Base-by-base conservation (phyloP, 2,329 filamentous ascomycete species). In the Aspergillus melleus region DNA sequence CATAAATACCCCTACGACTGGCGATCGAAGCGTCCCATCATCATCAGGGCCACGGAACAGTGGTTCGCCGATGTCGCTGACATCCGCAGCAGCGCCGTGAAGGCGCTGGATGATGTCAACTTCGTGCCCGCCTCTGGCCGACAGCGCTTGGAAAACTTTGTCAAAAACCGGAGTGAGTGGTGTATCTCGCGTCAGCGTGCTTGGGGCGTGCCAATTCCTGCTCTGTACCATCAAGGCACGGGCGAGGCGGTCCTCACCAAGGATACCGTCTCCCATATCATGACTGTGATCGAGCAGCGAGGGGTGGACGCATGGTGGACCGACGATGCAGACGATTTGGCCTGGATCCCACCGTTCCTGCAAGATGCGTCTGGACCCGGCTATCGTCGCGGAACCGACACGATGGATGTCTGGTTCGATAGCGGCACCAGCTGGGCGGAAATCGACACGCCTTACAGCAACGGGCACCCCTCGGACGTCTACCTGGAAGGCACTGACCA, bases 391-490 rank as follows among this genome's bases (percentile, higher is more conserved):
- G 94, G 94, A 14, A 90, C 83, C 49, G 95, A 99, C 70, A 99
- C 95, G 0, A 99, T 99, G 95, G 95, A 99, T 74, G 95, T 99
- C 10, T 99, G 95, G 95, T 99, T 99, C 68, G 95, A 99, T 74
- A 98, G 95, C 66, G 95, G 95, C 6, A 96, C 90, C 53, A 96
- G 92, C 70, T 99, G 95, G 95, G 90, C 84, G 2, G 78, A 79
- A 39, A 77, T 85, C 39, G 71, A 74, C 58, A 62, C 66, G 3
- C 74, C 75, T 26, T 68, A 69, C 49, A 64, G 60, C 22, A 67
- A 70, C 12, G 71, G 66, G 24, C 70, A 67, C 44, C 75, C 72
- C 24, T 92, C 92, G 0, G 92, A 99, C 73, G 84, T 98, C 24
- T 98, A 96, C 72, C 84, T 98, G 2, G 95, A 99, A 78, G 95